These are phyloP conservation scores for Achaetomium macrosporum DNA, from an alignment of 2,329 filamentous ascomycete species.

Conservation along the genomic window DNA sequence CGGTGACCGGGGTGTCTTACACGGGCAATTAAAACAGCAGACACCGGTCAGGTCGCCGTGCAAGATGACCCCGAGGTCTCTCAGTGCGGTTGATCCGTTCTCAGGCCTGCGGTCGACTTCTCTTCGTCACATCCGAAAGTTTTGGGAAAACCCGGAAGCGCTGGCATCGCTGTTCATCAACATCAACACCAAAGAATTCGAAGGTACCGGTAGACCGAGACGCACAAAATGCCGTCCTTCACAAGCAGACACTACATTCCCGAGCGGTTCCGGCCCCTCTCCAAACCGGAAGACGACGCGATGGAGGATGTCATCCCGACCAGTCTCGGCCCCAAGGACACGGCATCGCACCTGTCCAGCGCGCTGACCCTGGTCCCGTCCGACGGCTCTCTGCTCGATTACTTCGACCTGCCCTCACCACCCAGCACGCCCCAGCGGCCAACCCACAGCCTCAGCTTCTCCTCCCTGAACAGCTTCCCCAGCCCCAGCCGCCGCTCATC, in stretches of 20 bases:
- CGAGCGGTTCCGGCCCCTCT: conserved; percentile 4
- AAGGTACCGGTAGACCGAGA: too few species aligned
- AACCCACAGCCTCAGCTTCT: conserved; percentile 9
- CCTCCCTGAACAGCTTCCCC: conserved; percentile 12
- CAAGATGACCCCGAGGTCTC: conserved; percentile 11
- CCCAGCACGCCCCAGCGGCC: conserved; percentile 15
- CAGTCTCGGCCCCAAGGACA: not conserved
- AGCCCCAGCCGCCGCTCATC: not conserved
- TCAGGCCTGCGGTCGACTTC: not conserved
- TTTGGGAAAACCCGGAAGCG: not conserved
- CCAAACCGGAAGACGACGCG: conserved; percentile 3
- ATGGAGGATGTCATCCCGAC: conserved; percentile 13
- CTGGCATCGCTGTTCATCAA: not conserved
- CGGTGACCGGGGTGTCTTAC: conserved; percentile 12
- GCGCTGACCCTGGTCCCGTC: conserved; percentile 10
- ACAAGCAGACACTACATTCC: conserved; percentile 6
- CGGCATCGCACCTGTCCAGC: not conserved
- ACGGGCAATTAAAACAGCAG: conserved; percentile 6
- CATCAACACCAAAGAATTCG: not conserved
- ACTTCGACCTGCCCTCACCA: conserved; percentile 20
- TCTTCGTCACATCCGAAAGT: not conserved
- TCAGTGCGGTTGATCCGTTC: conserved; percentile 7
- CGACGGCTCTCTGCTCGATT: conserved; percentile 16
- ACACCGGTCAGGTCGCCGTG: conserved; percentile 12
- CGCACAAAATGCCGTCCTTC: conserved; percentile 15